Base-by-base conservation (phyloP, 2,329 filamentous ascomycete species). In the Septoria petroselini region DNA sequence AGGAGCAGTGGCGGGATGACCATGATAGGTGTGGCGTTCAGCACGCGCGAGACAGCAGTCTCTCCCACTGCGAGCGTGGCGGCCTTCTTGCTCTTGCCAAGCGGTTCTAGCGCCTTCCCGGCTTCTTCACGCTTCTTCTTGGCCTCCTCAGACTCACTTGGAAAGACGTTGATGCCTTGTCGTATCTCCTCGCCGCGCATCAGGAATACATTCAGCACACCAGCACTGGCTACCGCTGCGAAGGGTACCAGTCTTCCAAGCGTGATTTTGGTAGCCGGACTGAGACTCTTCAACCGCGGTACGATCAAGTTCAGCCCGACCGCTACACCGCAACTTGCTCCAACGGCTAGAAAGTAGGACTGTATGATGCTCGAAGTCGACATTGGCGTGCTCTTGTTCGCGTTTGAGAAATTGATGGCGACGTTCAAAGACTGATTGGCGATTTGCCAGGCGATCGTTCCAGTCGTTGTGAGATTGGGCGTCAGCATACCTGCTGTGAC, bases 351-450 rank as follows among this genome's bases (percentile, higher is more conserved):
- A 67, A 86, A 81, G 76, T 97, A 98, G 43, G 90, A 96, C 71
- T 95, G 84, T 55, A 85, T 80, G 55, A 98, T 84, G 60, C 88
- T 87, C 17, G 82, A 81, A 52, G 82, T 85, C 15, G 87, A 86
- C 56, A 97, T 80, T 1, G 91, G 89, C 2, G 89, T 91, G 31
- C 90, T 95, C 71, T 98, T 98, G 80, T 98, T 98, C 57, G 91
- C 89, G 70, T 98, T 98, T 66, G 91, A 88, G 68, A 83, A 90
- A 79, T 98, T 98, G 78, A 98, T 91, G 60, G 89, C 91, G 21
- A 98, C 93, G 69, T 98, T 98, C 62, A 98, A 84, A 9, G 91
- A 96, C 75, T 98, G 93, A 73, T 98, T 98, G 60, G 87, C 82
- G 51, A 96, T 82, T 73, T 98, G 93, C 93, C 93, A 98, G 59